Base-by-base conservation (phyloP, 495 filamentous ascomycete genomes). In the Trichoderma asperelloides region DNA sequence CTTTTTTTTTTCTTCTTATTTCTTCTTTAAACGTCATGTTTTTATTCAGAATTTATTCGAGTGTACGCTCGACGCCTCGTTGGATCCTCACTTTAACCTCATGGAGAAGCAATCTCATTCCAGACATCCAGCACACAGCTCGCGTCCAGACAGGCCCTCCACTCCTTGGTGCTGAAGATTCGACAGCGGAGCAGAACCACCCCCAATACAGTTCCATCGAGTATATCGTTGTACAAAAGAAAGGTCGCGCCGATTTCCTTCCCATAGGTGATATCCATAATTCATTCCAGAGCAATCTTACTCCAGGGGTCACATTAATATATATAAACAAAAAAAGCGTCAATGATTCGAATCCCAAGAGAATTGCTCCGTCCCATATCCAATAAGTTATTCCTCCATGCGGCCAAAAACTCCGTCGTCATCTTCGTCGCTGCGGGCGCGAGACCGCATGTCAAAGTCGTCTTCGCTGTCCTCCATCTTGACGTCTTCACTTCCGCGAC, bases 401-500 rank as follows among this genome's bases (percentile, higher is more conserved):
- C 85, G 86, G 27, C 95, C 95, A 81, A 98, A 98, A 64, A 98
- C 79, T 68, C 92, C 93, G 68, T 97, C 95, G 65, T 97, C 94
- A 63, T 96, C 93, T 70, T 98, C 94, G 73, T 96, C 91, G 69
- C 85, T 87, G 33, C 87, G 85, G 11, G 82, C 84, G 21, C 85
- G 80, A 51, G 79, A 82, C 43, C 81, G 84, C 70, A 81, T 83
- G 66, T 91, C 87, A 68, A 88, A 89, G 45, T 94, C 91, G 67
- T 96, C 92, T 64, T 96, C 91, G 66, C 89, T 90, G 49, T 86
- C 85, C 65, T 87, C 86, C 87, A 89, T 90, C 75, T 87, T 87
- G n/a, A 88, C 81, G 67, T 90, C 87, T 25, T 74, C 75, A 23
- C 64, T 65, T 23, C 41, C 64, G 33, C 70, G 70, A 30, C 74